These are phyloP conservation scores for Simmondsia chinensis DNA, from an alignment of 148 eudicot genomes.

Conservation along the genomic window DNA sequence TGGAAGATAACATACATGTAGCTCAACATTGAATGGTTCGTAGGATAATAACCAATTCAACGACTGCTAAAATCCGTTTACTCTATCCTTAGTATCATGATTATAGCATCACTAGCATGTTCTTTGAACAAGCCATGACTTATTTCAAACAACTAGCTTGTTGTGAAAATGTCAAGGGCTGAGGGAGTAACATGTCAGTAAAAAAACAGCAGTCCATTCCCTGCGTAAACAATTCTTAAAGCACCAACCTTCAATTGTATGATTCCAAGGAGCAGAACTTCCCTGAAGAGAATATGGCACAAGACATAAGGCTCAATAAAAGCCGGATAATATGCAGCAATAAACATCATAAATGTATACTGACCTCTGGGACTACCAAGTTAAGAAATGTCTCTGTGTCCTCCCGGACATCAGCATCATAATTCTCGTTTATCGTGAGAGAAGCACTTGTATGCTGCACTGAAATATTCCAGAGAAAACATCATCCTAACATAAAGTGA, in stretches of 20 bases:
- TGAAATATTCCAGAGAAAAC: slow-evolving; percentile 26
- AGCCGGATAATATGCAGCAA: not conserved
- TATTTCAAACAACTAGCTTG: too few species aligned
- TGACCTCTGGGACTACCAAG: slow-evolving; percentile 87
- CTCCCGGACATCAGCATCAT: slow-evolving; percentile 80
- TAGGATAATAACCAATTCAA: too few species aligned
- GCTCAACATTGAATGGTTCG: too few species aligned
- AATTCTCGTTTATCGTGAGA: slow-evolving; percentile 86
- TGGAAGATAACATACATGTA: too few species aligned
- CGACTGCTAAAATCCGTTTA: too few species aligned
- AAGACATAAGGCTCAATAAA: slow-evolving; percentile 6
- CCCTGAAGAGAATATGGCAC: slow-evolving; percentile 44
- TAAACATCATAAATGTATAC: slow-evolving; percentile 2
- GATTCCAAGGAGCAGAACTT: slow-evolving; percentile 89
- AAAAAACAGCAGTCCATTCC: too few species aligned
- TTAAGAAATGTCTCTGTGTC: slow-evolving; percentile 95
- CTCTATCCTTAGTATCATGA: too few species aligned
- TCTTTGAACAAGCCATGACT: too few species aligned
- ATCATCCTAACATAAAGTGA: too few species aligned
- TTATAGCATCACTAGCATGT: too few species aligned
- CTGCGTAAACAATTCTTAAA: not conserved
- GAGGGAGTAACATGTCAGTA: too few species aligned
- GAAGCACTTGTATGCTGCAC: slow-evolving; percentile 99
- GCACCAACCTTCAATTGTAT: slow-evolving; percentile 85
- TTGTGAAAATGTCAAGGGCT: too few species aligned